Percentiles rank a stretch among this genome's conserved stretches.
Conservation (phyloP, 1,139 yeast genomes). For the Nakaseomyces kungkrabaensis region DNA sequence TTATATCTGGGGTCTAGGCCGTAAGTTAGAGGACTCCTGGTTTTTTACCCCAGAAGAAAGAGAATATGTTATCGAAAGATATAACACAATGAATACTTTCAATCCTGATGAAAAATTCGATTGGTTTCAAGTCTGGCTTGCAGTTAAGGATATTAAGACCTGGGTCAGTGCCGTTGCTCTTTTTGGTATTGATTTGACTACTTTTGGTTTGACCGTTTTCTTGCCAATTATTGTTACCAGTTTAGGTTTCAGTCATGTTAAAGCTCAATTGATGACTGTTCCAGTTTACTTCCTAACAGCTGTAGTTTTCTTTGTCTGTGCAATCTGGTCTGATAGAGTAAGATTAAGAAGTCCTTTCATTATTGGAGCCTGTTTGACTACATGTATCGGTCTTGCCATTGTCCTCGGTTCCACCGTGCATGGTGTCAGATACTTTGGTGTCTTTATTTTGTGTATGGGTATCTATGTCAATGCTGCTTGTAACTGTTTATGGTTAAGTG, state of each 20-base stretch:
- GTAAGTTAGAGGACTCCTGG: conserved; percentile 30
- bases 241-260: conserved; percentile 36
- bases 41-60: conserved; percentile 40
- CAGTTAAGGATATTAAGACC: conserved; percentile 35
- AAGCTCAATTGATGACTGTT: conserved; percentile 41
- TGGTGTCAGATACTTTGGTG: conserved; percentile 40
- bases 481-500: conserved; percentile 39
- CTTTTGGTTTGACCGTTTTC: conserved; percentile 42
- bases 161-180: conserved; percentile 35
- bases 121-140: conserved; percentile 35
- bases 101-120: conserved; percentile 32
- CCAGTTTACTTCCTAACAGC: conserved; percentile 41
- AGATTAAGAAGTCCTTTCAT: conserved; percentile 31
- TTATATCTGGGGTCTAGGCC: conserved; percentile 21
- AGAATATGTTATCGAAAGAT: conserved; percentile 38
- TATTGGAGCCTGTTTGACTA: conserved; percentile 30
- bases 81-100: conserved; percentile 32
- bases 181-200: conserved; percentile 38
- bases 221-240: conserved; percentile 39
- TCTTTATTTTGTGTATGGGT: conserved; percentile 36
- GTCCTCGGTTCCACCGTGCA: conserved; percentile 29
- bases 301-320: conserved; percentile 31
- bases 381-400: conserved; percentile 35
- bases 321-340: conserved; percentile 35
- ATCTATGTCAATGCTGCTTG: conserved; percentile 36